Evolutionary conservation across 2,329 filamentous ascomycete species (phyloP).

Genomic region (Ilyonectria robusta): DNA sequence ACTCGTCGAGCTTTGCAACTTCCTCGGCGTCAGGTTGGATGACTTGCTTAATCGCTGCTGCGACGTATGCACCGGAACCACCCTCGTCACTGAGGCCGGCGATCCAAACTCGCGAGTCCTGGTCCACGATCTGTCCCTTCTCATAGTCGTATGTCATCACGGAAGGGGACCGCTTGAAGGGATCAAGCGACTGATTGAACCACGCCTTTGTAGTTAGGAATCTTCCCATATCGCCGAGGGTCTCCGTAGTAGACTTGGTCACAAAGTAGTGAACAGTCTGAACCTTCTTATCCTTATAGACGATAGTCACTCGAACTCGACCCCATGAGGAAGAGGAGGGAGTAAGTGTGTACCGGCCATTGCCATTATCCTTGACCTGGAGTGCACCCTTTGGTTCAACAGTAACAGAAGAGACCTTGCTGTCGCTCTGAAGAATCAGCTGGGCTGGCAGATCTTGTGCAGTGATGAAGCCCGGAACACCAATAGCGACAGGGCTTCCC

Average conservation of each 20-base stretch:
- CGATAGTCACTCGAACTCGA: conserved; percentile 62
- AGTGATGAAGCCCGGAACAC: conserved; percentile 69
- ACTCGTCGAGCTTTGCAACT: conserved; percentile 67
- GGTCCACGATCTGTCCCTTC: conserved; percentile 57
- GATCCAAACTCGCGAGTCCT: conserved; percentile 69
- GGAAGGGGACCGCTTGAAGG: conserved; percentile 68
- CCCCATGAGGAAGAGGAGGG: conserved; percentile 63
- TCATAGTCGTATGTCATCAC: conserved; percentile 71
- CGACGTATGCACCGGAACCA: conserved; percentile 69
- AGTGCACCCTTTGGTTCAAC: conserved; percentile 57
- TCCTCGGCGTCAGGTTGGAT: conserved; percentile 64
- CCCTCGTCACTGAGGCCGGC: conserved; percentile 73
- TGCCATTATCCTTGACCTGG: conserved; percentile 45
- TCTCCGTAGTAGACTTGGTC: conserved; percentile 61
- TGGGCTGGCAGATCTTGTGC: conserved; percentile 61
- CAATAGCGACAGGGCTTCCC: conserved; percentile 64
- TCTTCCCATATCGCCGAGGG: conserved; percentile 61
- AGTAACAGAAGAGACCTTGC: conserved; percentile 57
- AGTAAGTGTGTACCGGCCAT: conserved; percentile 58
- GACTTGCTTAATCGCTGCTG: conserved; percentile 68
- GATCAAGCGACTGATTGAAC: conserved; percentile 66
- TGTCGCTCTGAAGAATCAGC: conserved; percentile 60
- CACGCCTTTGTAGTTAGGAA: conserved; percentile 70
- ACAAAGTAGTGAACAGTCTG: conserved; percentile 72
- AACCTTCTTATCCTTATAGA: conserved; percentile 61